A percentile compares a stretch with the other conserved stretches of the same genome.
Conservation (phyloP, 2,329 filamentous ascomycete species). For the Mariannaea elegans region DNA sequence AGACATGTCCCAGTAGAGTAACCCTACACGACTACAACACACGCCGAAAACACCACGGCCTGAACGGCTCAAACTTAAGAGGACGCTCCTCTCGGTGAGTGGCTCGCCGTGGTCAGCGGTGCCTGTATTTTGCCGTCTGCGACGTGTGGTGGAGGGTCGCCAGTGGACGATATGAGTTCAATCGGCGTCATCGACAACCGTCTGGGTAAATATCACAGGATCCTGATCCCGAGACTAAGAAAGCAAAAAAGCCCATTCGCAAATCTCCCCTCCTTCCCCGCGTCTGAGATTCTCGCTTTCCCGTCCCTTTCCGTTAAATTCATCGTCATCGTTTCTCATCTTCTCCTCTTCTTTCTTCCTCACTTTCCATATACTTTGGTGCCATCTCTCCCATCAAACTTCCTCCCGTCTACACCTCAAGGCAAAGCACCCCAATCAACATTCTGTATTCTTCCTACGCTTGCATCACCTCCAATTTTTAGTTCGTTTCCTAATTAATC, state of each 20-base stretch:
- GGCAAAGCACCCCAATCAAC: not conserved
- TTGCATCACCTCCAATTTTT: not conserved
- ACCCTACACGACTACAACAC: conserved; percentile 14
- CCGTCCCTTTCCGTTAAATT: conserved; percentile 19
- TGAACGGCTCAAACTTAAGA: conserved; percentile 28
- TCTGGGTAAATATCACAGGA: conserved; percentile 37
- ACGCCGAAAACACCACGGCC: conserved; percentile 20
- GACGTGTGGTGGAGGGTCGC: conserved; percentile 42
- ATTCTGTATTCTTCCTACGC: conserved; percentile 16
- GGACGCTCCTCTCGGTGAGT: conserved; percentile 36
- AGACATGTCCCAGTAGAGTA: conserved; percentile 12
- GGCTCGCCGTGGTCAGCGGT: conserved; percentile 24
- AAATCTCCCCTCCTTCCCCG: conserved; percentile 22
- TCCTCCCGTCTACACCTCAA: not conserved
- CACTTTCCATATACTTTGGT: not conserved
- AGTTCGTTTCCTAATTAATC: conserved; percentile 9
- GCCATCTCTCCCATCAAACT: not conserved
- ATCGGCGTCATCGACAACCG: conserved; percentile 20
- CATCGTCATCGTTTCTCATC: not conserved
- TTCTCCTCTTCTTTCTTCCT: not conserved
- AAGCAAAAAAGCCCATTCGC: conserved; percentile 5
- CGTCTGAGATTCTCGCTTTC: conserved; percentile 8
- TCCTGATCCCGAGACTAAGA: not conserved
- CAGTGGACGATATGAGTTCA: conserved; percentile 39
- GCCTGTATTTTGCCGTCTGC: conserved; percentile 14